Evolutionary conservation across 768 basidiomycete genomes (phyloP).

Genomic region (Pisolithus albus): DNA sequence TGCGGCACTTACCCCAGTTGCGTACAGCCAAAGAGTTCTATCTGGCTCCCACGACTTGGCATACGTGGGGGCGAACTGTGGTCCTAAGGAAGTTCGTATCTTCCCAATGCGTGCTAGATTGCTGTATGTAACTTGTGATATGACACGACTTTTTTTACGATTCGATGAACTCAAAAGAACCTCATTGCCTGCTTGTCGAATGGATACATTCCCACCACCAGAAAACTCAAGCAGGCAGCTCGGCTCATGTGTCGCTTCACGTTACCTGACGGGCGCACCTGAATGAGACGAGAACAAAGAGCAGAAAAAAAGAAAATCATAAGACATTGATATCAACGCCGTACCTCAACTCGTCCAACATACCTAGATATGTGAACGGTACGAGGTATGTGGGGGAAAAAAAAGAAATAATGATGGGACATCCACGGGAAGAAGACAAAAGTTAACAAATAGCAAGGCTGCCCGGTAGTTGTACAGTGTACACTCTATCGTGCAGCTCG

Average conservation of each 20-base stretch:
- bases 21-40: too few relatives aligned
- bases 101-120: too few relatives aligned
- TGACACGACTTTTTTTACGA: too few relatives aligned
- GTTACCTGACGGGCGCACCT: not conserved
- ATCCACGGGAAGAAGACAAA: not conserved
- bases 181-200: not conserved
- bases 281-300: not conserved
- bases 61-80: too few relatives aligned
- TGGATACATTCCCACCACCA: not conserved
- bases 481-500: conserved; percentile 2
- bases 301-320: not conserved
- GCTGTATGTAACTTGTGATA: too few relatives aligned
- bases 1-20: too few relatives aligned
- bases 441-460: not conserved
- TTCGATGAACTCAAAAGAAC: too few relatives aligned
- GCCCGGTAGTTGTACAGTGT: not conserved
- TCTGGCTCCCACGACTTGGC: too few relatives aligned
- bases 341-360: not conserved
- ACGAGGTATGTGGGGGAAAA: not conserved
- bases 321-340: not conserved
- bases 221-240: not conserved
- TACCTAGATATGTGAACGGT: conserved; percentile 1
- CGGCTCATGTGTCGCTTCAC: not conserved
- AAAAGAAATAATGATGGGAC: conserved; percentile 15
- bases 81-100: too few relatives aligned